phyloP scores from a whole-genome alignment of 257 asterid species.

The Petunia axillaris region DNA sequence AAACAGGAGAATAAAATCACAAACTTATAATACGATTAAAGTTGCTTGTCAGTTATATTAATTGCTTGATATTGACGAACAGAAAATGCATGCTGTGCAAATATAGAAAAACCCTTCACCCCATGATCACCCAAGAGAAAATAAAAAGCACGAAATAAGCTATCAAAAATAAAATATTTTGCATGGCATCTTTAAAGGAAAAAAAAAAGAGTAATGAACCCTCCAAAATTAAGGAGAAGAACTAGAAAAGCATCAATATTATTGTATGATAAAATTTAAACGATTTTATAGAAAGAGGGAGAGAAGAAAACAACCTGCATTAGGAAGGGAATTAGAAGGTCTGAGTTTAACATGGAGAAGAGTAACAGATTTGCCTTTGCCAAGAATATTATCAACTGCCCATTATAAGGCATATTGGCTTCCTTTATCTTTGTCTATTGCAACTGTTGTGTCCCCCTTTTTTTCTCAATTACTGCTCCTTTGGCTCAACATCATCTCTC shows the following conservation, averaged over 20 bases:
- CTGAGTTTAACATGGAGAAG: conserved; percentile 73
- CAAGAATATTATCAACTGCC: conserved; percentile 84
- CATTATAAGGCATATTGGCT: conserved; percentile 96
- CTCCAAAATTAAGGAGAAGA: background rate
- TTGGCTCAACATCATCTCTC: conserved; percentile 37
- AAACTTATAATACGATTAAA: background rate
- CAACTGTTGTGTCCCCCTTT: conserved; percentile 60
- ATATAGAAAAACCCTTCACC: background rate
- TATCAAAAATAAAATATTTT: background rate
- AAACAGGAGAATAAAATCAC: background rate
- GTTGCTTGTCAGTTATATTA: too few relatives aligned
- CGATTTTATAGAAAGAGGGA: background rate
- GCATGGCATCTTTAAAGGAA: background rate
- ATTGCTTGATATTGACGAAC: background rate
- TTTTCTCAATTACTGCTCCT: conserved; percentile 45
- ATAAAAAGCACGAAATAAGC: background rate
- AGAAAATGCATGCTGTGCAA: background rate
- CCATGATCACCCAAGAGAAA: background rate
- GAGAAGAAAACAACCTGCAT: conserved; percentile 36
- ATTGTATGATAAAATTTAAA: background rate
- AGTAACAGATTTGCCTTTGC: conserved; percentile 71
- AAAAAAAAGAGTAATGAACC: background rate
- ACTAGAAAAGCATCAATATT: background rate
- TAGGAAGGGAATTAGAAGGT: conserved; percentile 37
- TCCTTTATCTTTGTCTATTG: conserved; percentile 87